Evolutionary conservation across 2,329 filamentous ascomycete species (phyloP), one percentile per base, ranked within the genome.

Genomic region (Fusarium beomiforme): DNA sequence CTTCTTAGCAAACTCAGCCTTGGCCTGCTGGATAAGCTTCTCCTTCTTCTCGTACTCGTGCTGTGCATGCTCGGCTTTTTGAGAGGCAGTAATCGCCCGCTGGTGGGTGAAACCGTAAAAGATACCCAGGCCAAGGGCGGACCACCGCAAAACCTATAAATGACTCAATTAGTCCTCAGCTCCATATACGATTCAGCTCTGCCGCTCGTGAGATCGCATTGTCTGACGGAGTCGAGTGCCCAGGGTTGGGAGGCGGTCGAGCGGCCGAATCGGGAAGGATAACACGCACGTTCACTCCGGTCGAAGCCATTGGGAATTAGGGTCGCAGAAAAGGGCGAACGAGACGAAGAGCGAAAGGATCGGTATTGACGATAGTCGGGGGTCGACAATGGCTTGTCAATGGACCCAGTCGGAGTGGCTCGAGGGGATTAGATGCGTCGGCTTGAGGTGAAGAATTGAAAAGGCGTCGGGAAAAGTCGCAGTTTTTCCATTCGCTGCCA

Each of bases 91-190:
- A 83, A 99, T 92, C 70, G 90, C 89, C 80, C 92, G 88, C 87
- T 99, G 96, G 87, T 97, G 95, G 84, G 91, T 93, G 87, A 97
- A 90, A 83, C 96, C 96, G 87, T 99, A 99, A 85, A 97, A 91
- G 81, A 98, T 86, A 82, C 96, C 96, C 79, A 94, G 87, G 80
- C 91, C 93, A 76, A 99, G 93, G 81, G 95, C 95, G 80, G 94
- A 95, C 89, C 95, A 99, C 85, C 96, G 95, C 83, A 98, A 90
- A 83, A 99, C 95, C 96, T 99, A 83, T 56, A 77, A 65, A 71
- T 51, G 34, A 59, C 60, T 74, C 70, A 77, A 78, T 80, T 78
- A 80, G 76, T 69, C 61, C 69, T 70, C 54, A 43, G 23, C 33
- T 53, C 63, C 56, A 64, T 47, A 37, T 54, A 31, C 33, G n/a